phyloP scores from a whole-genome alignment of 2,329 filamentous ascomycete genomes.

The Ceratocystis alfenasii region DNA sequence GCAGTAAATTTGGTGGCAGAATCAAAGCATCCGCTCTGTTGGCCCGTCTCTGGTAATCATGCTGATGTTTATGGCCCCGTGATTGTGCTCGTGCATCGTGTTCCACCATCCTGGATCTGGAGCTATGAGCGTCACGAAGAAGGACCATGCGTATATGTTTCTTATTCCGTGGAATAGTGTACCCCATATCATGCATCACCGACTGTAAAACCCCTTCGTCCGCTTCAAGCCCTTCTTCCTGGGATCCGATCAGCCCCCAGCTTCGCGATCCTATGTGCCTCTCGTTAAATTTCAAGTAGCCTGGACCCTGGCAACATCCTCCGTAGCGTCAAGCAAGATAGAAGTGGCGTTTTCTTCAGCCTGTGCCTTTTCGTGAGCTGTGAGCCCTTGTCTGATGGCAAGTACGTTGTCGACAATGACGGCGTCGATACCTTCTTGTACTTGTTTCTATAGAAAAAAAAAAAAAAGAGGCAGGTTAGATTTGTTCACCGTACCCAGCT shows the following conservation, averaged over 20 bases:
- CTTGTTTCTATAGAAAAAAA: constrained; percentile 56
- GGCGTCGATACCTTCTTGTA: constrained; percentile 89
- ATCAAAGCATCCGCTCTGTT: not conserved
- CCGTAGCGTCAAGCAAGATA: not conserved
- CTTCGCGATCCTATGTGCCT: not conserved
- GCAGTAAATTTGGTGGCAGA: not conserved
- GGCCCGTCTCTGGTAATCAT: not conserved
- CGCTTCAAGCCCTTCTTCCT: not conserved
- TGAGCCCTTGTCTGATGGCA: constrained; percentile 81
- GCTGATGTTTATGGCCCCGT: not conserved
- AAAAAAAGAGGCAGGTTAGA: constrained; percentile 10
- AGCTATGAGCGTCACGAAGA: not conserved
- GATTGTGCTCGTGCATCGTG: not conserved
- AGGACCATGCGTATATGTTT: constrained; percentile 9
- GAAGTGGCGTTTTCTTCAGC: constrained; percentile 12
- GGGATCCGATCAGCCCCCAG: not conserved
- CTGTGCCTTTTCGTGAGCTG: constrained; percentile 29
- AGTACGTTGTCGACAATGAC: constrained; percentile 95
- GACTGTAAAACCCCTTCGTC: not conserved
- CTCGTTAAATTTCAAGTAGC: not conserved
- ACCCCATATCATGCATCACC: not conserved
- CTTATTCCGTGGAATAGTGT: constrained; percentile 4
- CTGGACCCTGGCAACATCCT: not conserved
- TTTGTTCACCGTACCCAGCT: not conserved
- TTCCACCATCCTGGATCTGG: not conserved